Percentiles rank a stretch among this genome's conserved stretches.
Evolutionary conservation across 2,329 filamentous ascomycete species (phyloP).

Genomic region (Colletotrichum lupini): DNA sequence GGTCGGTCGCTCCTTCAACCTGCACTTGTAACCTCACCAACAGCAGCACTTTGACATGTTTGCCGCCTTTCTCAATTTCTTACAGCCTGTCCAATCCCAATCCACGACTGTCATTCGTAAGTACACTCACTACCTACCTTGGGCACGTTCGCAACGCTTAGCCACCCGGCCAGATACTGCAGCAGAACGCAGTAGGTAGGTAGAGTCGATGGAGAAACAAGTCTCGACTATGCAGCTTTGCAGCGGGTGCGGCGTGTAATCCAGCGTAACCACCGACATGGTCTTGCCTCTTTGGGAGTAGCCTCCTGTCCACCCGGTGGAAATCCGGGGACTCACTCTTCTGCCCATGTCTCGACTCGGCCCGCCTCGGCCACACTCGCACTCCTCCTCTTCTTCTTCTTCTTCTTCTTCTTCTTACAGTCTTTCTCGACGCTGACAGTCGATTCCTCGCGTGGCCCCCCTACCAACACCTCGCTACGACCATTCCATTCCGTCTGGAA

Average conservation of each 20-base stretch:
- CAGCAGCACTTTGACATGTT: neutral
- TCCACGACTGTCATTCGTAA: neutral
- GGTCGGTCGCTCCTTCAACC: neutral
- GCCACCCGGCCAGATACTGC: neutral
- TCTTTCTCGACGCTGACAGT: neutral
- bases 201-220: neutral
- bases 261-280: conserved; percentile 2
- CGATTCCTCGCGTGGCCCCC: no score
- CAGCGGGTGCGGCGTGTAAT: neutral
- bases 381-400: conserved; percentile 2
- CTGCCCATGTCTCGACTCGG: neutral
- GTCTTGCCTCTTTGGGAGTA: neutral
- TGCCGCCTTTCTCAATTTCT: neutral
- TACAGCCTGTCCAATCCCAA: neutral
- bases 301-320: conserved; percentile 3
- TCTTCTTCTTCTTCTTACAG: neutral
- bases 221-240: neutral
- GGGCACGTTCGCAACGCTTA: no score
- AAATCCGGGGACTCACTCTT: conserved; percentile 5
- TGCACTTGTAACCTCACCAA: neutral
- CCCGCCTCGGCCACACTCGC: conserved; percentile 6
- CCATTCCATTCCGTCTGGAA: neutral
- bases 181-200: no score
- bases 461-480: neutral
- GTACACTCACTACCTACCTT: no score